Conservation (phyloP, 768 basidiomycete species). For the Pleurotus tuber-regium region DNA sequence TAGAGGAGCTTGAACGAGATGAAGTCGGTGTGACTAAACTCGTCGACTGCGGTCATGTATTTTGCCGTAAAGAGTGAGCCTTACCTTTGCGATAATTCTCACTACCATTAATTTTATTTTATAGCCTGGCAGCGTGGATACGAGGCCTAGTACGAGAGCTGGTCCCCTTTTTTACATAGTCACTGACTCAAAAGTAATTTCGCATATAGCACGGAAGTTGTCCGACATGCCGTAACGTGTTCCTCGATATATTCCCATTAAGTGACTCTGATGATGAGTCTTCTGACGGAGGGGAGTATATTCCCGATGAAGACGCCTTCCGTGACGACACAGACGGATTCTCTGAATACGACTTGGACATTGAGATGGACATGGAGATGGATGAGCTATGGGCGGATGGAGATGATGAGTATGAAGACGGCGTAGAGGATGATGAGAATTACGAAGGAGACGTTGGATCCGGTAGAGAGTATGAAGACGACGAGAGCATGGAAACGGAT, state of each 20-base stretch:
- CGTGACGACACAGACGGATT: constrained; percentile 47
- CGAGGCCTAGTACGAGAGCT: constrained; percentile 46
- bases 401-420: constrained; percentile 16
- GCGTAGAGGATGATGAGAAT: constrained; percentile 9
- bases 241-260: constrained; percentile 50
- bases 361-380: constrained; percentile 19
- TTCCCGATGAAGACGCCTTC: constrained; percentile 52
- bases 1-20: constrained; percentile 13
- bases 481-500: constrained; percentile 26
- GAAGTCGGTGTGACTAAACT: constrained; percentile 55
- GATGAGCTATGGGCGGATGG: constrained; percentile 21
- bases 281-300: constrained; percentile 65
- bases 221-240: constrained; percentile 61
- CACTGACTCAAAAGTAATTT: background rate
- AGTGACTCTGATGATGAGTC: constrained; percentile 62
- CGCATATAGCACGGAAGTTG: constrained; percentile 64
- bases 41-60: constrained; percentile 58
- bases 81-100: constrained; percentile 7
- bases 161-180: background rate
- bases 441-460: constrained; percentile 18
- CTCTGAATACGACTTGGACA: constrained; percentile 25
- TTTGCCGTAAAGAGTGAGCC: constrained; percentile 63
- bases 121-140: constrained; percentile 69
- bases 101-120: background rate
- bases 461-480: constrained; percentile 15